phyloP scores from a whole-genome alignment of 1,284 basidiomycete species.

The Lignosus rhinocerotis region DNA sequence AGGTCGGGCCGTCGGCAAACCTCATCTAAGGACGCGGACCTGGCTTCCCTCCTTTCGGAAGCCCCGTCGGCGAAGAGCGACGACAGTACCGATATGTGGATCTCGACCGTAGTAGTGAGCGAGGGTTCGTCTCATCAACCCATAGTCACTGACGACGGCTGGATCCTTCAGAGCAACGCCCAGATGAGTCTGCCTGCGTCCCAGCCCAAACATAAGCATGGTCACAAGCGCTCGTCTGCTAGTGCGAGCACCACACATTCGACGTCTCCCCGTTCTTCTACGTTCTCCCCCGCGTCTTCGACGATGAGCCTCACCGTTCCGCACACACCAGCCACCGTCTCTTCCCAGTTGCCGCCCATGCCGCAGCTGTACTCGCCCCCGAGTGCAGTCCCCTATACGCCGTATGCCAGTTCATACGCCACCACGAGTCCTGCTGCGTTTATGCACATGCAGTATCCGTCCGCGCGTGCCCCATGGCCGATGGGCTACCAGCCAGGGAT shows the following conservation, averaged over 20 bases:
- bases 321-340: slow-evolving; percentile 3
- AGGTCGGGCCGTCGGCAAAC: slow-evolving; percentile 17
- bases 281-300: slow-evolving; percentile 15
- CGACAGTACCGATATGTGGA: slow-evolving; percentile 18
- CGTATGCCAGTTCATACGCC: slow-evolving; percentile 11
- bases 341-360: slow-evolving; percentile 8
- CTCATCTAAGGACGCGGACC: slow-evolving; percentile 12
- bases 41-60: not conserved
- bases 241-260: slow-evolving; percentile 11
- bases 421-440: slow-evolving; percentile 10
- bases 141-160: slow-evolving; percentile 24
- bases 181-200: slow-evolving; percentile 3
- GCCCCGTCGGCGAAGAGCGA: not conserved
- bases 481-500: slow-evolving; percentile 20
- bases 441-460: slow-evolving; percentile 16
- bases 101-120: slow-evolving; percentile 20
- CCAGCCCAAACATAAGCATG: slow-evolving; percentile 17
- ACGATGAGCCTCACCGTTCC: slow-evolving; percentile 8
- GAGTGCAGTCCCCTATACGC: slow-evolving; percentile 5
- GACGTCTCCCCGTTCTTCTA: slow-evolving; percentile 1
- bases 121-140: slow-evolving; percentile 7
- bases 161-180: slow-evolving; percentile 20
- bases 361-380: slow-evolving; percentile 9
- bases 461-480: slow-evolving; percentile 16
- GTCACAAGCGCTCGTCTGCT: slow-evolving; percentile 25